These are phyloP conservation scores for Lathyrus sativus DNA, from an alignment of 306 rosid genomes.

Conservation along the genomic window DNA sequence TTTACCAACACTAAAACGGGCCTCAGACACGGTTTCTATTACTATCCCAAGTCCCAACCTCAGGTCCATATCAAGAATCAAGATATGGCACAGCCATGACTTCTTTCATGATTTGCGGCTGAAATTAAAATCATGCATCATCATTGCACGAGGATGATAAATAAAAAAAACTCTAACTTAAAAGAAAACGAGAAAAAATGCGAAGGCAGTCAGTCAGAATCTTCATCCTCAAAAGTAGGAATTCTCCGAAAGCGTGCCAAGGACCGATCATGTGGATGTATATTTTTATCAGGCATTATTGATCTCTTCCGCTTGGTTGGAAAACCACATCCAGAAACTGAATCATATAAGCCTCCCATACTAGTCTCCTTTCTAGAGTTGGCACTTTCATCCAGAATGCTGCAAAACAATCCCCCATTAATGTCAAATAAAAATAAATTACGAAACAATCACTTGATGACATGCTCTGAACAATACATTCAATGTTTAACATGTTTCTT, in stretches of 20 bases:
- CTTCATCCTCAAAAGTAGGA: conserved; percentile 61
- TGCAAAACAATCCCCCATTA: conserved; percentile 43
- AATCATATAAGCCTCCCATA: conserved; percentile 72
- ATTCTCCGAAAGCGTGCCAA: conserved; percentile 71
- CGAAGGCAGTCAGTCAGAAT: conserved; percentile 44
- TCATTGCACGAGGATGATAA: conserved; percentile 3
- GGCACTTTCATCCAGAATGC: conserved; percentile 53
- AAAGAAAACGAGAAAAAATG: conserved; percentile 4
- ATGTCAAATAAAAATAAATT: conserved; percentile 5
- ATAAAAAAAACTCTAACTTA: not conserved
- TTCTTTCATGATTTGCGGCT: conserved; percentile 31
- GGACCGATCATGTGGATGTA: conserved; percentile 45
- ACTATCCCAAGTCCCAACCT: conserved; percentile 14
- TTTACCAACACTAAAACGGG: conserved; percentile 1
- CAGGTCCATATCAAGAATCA: conserved; percentile 1
- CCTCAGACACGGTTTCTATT: not conserved
- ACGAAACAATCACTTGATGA: conserved; percentile 18
- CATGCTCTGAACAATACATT: conserved; percentile 10
- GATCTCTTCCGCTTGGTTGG: conserved; percentile 66
- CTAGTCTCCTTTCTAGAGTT: conserved; percentile 60
- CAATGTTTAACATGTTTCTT: conserved; percentile 20
- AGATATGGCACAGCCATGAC: conserved; percentile 25
- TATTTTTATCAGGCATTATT: conserved; percentile 45
- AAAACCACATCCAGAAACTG: conserved; percentile 76
- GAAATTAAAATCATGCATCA: conserved; percentile 18